Evolutionary conservation across 2,329 filamentous ascomycete genomes (phyloP), one percentile per base, ranked within the genome.

Genomic region (Rugonectria rugulosa): DNA sequence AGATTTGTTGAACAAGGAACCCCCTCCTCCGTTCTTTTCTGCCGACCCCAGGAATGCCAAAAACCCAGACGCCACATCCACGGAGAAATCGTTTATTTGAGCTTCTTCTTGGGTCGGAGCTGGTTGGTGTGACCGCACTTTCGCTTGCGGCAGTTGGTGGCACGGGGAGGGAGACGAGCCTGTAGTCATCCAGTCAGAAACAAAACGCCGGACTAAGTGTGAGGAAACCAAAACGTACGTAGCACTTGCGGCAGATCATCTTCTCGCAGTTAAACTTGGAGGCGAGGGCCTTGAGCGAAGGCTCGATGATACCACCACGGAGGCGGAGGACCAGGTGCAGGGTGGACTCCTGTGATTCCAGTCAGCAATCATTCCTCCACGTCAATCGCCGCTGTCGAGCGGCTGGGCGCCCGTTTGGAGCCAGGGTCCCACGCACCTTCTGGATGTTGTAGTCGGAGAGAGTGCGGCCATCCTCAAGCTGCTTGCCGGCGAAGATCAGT

Each of bases 171-270:
- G 66, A 98, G 92, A 80, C 94, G 93, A 63, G 86, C 85, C 83
- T 86, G 56, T 9, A 3, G n/a, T 10, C 20, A n/a, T 15, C 20
- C n/a, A 21, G 57, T 60, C 43, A 60, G 29, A 34, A 15, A 53
- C 42, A 12, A 41, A 29, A 34, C 57, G 38, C 15, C 44, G 34
- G 12, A 26, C 8, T 37, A 38, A 40, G n/a, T 53, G 20, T 8
- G 12, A 9, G 7, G 26, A 31, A 17, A 24, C 17, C 9, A 49
- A 10, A 36, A 88, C 90, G 72, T 88, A 95, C 92, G 83, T 98
- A 98, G 90, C 95, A 99, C 91, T 99, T 98, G 87, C 95, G 94
- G 92, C 95, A 98, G 83, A 98, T 97, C 90, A 94, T 94, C 90
- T 97, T 97, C 71, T 98, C 95, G 90, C 94, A 98, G 90, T 99